phyloP scores from a whole-genome alignment of 441 rosid genomes.

The Corymbia citriodora region DNA sequence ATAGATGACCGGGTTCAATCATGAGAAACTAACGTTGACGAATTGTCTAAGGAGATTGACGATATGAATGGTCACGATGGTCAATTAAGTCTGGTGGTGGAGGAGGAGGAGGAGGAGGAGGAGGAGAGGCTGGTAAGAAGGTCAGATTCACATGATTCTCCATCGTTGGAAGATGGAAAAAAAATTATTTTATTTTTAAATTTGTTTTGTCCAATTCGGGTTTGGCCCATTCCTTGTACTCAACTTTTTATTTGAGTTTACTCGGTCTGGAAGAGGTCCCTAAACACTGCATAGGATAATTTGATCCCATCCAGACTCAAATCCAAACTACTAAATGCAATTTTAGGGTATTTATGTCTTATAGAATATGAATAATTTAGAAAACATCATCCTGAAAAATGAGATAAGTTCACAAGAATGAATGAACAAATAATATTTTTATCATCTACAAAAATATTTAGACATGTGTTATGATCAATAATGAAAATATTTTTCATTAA shows the following conservation, averaged over 20 bases:
- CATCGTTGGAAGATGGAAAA: not conserved
- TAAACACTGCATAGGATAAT: no score
- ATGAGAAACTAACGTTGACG: not conserved
- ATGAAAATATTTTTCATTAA: no score
- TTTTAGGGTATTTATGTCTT: not conserved
- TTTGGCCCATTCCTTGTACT: no score
- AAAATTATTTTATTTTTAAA: no score
- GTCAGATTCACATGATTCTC: not conserved
- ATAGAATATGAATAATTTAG: no score
- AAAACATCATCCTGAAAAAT: no score
- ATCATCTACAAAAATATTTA: no score
- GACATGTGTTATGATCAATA: no score
- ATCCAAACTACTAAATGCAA: fast-evolving
- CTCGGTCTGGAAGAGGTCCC: fast-evolving
- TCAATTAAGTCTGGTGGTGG: not conserved
- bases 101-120: not conserved
- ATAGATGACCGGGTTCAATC: not conserved
- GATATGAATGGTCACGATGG: not conserved
- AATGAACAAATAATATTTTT: no score
- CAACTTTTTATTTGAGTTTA: no score
- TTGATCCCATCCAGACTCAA: not conserved
- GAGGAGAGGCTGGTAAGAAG: not conserved
- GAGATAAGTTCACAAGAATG: no score
- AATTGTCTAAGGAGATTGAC: not conserved
- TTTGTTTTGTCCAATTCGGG: not conserved